Evolutionary conservation across 2,329 filamentous ascomycete species (phyloP).

Genomic region (Pezicula neosporulosa): DNA sequence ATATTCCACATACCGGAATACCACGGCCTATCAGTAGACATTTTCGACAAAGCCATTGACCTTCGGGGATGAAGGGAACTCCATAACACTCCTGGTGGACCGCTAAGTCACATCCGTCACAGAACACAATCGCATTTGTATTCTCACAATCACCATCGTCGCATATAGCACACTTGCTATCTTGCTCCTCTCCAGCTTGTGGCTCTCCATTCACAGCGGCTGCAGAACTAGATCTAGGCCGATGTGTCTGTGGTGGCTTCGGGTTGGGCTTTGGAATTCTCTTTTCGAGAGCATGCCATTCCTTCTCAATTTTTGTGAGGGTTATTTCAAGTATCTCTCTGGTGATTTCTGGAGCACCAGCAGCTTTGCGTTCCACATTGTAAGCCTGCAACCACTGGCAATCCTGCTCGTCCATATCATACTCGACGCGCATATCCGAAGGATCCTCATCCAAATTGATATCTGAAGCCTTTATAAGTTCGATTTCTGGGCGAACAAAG

Average conservation of each 20-base stretch:
- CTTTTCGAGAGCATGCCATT: slow-evolving; percentile 95
- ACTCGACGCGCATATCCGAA: slow-evolving; percentile 72
- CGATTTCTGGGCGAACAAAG: slow-evolving; percentile 73
- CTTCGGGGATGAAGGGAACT: slow-evolving; percentile 96
- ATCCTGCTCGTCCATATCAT: slow-evolving; percentile 99
- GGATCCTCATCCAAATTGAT: slow-evolving; percentile 55
- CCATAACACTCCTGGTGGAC: slow-evolving; percentile 99
- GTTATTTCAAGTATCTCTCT: slow-evolving; percentile 96
- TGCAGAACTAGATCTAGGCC: slow-evolving; percentile 88
- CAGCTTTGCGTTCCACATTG: slow-evolving; percentile 71
- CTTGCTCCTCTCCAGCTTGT: slow-evolving; percentile 84
- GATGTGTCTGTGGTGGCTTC: slow-evolving; percentile 90
- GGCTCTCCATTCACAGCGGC: slow-evolving; percentile 94
- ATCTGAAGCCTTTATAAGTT: slow-evolving; percentile 63
- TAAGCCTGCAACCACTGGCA: slow-evolving; percentile 90
- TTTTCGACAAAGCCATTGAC: slow-evolving; percentile 96
- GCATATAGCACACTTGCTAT: slow-evolving; percentile 96
- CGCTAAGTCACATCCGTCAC: slow-evolving; percentile 93
- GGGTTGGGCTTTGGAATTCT: slow-evolving; percentile 95
- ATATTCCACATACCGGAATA: slow-evolving; percentile 61
- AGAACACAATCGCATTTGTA: slow-evolving; percentile 98
- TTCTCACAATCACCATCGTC: slow-evolving; percentile 99
- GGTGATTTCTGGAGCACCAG: slow-evolving; percentile 78
- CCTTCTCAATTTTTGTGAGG: slow-evolving; percentile 98
- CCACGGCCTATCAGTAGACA: slow-evolving; percentile 93